These are phyloP conservation scores for Chenopodium album DNA, from an alignment of 148 eudicot genomes.

Conservation along the genomic window DNA sequence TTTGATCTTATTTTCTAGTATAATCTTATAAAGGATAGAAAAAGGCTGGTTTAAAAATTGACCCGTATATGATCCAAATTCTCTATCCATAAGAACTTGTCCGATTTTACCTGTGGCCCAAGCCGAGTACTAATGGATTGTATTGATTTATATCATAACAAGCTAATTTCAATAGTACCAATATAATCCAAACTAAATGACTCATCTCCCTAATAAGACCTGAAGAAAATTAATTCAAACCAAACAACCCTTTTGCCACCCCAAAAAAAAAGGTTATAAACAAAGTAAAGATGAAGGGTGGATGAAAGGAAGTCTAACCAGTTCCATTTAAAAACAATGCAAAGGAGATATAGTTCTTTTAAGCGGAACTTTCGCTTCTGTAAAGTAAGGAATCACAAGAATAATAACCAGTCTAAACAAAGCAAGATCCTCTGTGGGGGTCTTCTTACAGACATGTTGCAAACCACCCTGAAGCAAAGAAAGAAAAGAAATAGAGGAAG, in stretches of 20 bases:
- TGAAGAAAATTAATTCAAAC: neutral
- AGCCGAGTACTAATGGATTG: no score
- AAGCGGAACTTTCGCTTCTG: slow-evolving; percentile 4
- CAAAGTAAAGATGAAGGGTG: neutral
- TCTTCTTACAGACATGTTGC: neutral
- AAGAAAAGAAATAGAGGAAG: neutral
- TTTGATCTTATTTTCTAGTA: neutral
- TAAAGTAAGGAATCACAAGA: slow-evolving; percentile 22
- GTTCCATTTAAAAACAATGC: neutral
- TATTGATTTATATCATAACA: no score
- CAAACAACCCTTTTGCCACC: neutral
- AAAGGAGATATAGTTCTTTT: neutral
- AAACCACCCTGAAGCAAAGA: neutral
- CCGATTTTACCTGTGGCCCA: no score
- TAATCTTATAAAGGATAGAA: neutral
- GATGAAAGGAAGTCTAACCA: neutral
- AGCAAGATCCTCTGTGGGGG: neutral
- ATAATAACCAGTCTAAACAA: neutral
- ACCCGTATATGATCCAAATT: no score
- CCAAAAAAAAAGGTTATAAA: neutral
- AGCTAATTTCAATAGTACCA: no score
- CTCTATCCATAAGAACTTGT: no score
- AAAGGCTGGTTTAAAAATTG: neutral
- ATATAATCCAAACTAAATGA: neutral
- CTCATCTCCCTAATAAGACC: no score